Percentiles rank a stretch among this genome's conserved stretches.
Evolutionary conservation across 2,329 filamentous ascomycete genomes (phyloP).

Genomic region (Phoma sp.): DNA sequence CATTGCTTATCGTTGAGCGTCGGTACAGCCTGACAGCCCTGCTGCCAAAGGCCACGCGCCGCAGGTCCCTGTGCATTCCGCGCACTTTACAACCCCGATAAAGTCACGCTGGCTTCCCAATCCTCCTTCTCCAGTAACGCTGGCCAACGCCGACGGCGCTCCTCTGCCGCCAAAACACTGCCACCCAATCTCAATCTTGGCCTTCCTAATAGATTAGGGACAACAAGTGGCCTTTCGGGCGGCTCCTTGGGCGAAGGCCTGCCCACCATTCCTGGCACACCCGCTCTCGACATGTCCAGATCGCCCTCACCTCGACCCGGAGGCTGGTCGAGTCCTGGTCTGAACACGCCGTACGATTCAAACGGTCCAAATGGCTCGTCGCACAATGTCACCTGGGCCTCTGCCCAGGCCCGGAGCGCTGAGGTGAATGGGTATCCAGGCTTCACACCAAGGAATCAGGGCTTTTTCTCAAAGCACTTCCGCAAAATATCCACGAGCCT

Average conservation of each 20-base stretch:
- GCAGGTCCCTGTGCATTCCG: conserved; percentile 26
- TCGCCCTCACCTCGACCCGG: conserved; percentile 86
- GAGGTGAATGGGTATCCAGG: conserved; percentile 77
- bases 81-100: conserved; percentile 28
- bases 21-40: conserved; percentile 8
- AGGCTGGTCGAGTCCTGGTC: conserved; percentile 85
- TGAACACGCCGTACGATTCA: conserved; percentile 66
- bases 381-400: conserved; percentile 76
- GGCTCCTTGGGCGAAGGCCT: conserved; percentile 42
- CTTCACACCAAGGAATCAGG: conserved; percentile 80
- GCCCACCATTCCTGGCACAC: conserved; percentile 48
- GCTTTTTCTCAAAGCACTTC: conserved; percentile 86
- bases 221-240: conserved; percentile 42
- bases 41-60: conserved; percentile 21
- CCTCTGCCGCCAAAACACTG: conserved; percentile 46
- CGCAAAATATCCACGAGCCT: conserved; percentile 79
- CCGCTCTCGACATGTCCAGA: conserved; percentile 71
- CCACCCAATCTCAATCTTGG: conserved; percentile 37
- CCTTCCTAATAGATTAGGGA: conserved; percentile 38
- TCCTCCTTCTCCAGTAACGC: conserved; percentile 45
- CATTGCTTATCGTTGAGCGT: conserved; percentile 17
- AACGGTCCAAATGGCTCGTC: conserved; percentile 66
- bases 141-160: conserved; percentile 50
- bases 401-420: conserved; percentile 76
- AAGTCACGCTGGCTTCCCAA: conserved; percentile 49